Evolutionary conservation across 176 grass and related monocot genomes (phyloP).

Genomic region (Coix lacrymajobi): DNA sequence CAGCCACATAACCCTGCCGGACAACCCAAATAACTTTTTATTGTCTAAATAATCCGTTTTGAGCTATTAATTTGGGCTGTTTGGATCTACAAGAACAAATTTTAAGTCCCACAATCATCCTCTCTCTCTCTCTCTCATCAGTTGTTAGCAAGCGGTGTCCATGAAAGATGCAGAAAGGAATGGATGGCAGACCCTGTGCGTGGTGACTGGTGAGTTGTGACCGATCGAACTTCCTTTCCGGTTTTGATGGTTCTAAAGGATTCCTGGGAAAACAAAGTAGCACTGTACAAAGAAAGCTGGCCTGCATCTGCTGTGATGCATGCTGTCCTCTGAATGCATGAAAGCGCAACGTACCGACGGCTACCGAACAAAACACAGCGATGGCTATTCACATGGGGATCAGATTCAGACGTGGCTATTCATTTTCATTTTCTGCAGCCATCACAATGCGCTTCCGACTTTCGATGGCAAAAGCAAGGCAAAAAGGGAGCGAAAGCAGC

Average conservation of each 20-base stretch:
- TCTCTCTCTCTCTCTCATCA: neutral
- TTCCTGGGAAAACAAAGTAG: neutral
- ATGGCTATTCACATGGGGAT: slow-evolving; percentile 18
- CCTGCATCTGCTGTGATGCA: neutral
- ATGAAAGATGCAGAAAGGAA: neutral
- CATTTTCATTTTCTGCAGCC: neutral
- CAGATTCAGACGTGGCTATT: neutral
- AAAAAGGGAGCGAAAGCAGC: neutral
- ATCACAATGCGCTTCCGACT: neutral
- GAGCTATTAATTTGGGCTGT: neutral
- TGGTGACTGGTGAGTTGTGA: neutral
- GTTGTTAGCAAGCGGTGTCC: neutral
- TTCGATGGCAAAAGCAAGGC: neutral
- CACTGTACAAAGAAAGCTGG: neutral
- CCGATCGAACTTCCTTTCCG: neutral
- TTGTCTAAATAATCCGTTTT: neutral
- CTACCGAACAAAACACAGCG: neutral
- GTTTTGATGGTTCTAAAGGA: neutral
- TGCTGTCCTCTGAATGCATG: neutral
- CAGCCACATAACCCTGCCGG: no score
- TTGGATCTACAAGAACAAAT: neutral
- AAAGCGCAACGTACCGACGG: neutral
- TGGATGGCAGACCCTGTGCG: neutral
- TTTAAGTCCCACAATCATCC: neutral
- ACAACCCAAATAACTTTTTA: no score